phyloP scores from a whole-genome alignment of 2,329 filamentous ascomycete species.

The Stachybotrys echinatus region DNA sequence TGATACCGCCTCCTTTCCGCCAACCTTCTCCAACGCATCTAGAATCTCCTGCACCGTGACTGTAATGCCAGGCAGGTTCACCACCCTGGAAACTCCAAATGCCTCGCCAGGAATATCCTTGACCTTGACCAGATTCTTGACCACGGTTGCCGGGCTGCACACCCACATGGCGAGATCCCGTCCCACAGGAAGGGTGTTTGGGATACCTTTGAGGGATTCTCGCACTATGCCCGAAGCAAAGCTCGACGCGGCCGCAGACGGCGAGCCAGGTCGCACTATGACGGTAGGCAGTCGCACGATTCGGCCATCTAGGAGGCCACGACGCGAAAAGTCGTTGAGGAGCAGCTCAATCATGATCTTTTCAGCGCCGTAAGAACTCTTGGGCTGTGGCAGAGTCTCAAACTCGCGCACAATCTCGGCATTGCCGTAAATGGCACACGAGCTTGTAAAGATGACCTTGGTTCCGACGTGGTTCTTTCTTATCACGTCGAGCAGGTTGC shows the following conservation, averaged over 20 bases:
- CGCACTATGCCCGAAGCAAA: slow-evolving; percentile 59
- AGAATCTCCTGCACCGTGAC: slow-evolving; percentile 49
- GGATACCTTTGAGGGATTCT: slow-evolving; percentile 42
- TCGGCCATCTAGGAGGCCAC: slow-evolving; percentile 52
- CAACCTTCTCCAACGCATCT: slow-evolving; percentile 42
- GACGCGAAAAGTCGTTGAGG: slow-evolving; percentile 30
- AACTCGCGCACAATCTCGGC: slow-evolving; percentile 11
- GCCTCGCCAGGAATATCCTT: slow-evolving; percentile 34
- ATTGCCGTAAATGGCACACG: slow-evolving; percentile 53
- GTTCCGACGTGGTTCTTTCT: slow-evolving; percentile 38
- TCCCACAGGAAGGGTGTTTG: slow-evolving; percentile 41
- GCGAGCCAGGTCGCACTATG: slow-evolving; percentile 53
- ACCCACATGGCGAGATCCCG: slow-evolving; percentile 43
- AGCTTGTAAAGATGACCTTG: slow-evolving; percentile 53
- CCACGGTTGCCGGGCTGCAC: slow-evolving; percentile 44
- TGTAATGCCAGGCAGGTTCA: slow-evolving; percentile 47
- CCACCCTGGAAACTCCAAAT: slow-evolving; percentile 31
- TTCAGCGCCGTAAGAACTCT: slow-evolving; percentile 56
- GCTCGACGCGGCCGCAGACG: slow-evolving; percentile 54
- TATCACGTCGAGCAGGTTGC: slow-evolving; percentile 46
- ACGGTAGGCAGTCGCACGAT: slow-evolving; percentile 55
- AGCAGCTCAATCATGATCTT: slow-evolving; percentile 55
- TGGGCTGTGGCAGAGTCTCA: slow-evolving; percentile 34
- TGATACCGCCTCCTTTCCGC: slow-evolving; percentile 35
- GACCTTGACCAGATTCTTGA: slow-evolving; percentile 41